Percentiles rank a stretch among this genome's conserved stretches.
Conservation (phyloP, 176 grass and related monocot species). For the Zoysia japonica region DNA sequence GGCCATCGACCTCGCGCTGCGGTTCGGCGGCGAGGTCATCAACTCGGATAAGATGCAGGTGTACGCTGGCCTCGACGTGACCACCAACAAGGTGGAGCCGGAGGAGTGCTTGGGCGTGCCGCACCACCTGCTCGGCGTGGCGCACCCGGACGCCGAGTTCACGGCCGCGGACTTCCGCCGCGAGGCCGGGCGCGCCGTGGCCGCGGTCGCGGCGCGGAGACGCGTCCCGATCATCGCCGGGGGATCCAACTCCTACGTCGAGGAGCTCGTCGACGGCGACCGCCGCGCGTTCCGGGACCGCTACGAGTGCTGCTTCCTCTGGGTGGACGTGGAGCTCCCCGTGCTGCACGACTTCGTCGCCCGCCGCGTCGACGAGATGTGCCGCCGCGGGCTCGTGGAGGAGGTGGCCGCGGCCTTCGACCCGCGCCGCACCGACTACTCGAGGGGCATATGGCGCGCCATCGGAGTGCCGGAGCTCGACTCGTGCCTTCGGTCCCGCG, state of each 20-base stretch:
- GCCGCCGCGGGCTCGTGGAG: constrained; percentile 58
- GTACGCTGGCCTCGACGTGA: constrained; percentile 62
- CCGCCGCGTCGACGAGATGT: constrained; percentile 77
- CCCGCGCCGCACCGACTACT: constrained; percentile 62
- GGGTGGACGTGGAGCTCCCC: constrained; percentile 73
- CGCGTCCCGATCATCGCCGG: constrained; percentile 76
- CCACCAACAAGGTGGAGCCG: constrained; percentile 74
- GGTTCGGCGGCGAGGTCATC: constrained; percentile 67
- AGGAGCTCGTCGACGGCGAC: constrained; percentile 74
- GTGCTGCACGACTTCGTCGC: constrained; percentile 66
- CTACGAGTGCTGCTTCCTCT: constrained; percentile 79
- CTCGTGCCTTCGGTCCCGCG: constrained; percentile 55
- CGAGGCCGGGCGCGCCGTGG: constrained; percentile 47
- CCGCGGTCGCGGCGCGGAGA: background rate
- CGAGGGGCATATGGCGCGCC: constrained; percentile 64
- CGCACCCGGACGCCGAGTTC: constrained; percentile 72
- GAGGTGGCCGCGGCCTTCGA: constrained; percentile 71
- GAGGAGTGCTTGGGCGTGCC: constrained; percentile 61
- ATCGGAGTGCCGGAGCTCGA: constrained; percentile 93
- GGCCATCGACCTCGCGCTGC: constrained; percentile 72
- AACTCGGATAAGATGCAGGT: constrained; percentile 95
- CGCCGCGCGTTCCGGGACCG: constrained; percentile 57
- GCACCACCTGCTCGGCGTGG: constrained; percentile 76
- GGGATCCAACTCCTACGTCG: constrained; percentile 86
- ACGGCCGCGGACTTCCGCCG: constrained; percentile 61